Evolutionary conservation across 148 eudicot species (phyloP).

Genomic region (Mesembryanthemum crystallinum): DNA sequence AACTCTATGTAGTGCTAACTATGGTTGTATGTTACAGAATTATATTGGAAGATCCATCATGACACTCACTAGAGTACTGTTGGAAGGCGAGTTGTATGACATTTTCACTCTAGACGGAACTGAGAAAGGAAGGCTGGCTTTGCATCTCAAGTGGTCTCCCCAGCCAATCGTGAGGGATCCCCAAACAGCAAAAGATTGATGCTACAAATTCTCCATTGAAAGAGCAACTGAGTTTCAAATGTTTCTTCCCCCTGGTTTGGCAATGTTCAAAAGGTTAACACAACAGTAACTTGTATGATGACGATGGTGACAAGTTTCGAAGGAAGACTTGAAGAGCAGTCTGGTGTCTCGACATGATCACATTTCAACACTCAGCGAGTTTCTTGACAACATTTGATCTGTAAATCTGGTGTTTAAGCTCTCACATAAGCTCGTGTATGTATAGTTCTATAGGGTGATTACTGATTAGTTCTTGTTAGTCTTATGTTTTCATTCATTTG

Average conservation of each 20-base stretch:
- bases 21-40: slow-evolving; percentile 24
- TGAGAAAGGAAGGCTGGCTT: slow-evolving; percentile 35
- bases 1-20: neutral
- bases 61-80: slow-evolving; percentile 40
- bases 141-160: slow-evolving; percentile 50
- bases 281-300: neutral
- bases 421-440: no score
- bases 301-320: no score
- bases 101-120: slow-evolving; percentile 42
- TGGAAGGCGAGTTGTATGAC: slow-evolving; percentile 44
- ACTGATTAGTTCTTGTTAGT: no score
- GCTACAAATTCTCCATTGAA: neutral
- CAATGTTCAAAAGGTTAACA: neutral
- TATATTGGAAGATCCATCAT: slow-evolving; percentile 45
- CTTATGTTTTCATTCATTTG: no score
- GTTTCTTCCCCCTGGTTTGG: neutral
- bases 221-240: neutral
- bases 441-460: neutral
- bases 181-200: neutral
- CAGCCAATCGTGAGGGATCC: slow-evolving; percentile 39
- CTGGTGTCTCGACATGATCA: neutral
- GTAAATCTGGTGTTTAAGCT: no score
- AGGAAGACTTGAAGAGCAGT: no score
- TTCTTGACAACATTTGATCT: no score
- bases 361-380: neutral